Conservation (phyloP, 2,329 filamentous ascomycete genomes). For the Xylaria polymorpha region DNA sequence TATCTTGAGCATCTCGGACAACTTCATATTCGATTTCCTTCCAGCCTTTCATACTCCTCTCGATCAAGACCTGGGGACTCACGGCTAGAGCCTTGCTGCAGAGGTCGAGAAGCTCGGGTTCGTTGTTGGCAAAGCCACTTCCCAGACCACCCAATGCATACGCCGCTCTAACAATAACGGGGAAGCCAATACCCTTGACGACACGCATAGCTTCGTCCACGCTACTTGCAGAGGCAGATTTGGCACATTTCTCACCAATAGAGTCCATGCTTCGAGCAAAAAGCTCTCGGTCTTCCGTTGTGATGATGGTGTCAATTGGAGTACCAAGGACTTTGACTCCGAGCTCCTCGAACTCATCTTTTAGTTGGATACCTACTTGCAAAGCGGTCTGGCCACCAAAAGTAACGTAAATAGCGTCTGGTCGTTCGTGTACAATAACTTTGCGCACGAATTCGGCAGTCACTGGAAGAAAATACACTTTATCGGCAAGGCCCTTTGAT, state of each 20-base stretch:
- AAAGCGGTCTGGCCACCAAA: constrained; percentile 98
- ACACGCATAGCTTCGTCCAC: constrained; percentile 89
- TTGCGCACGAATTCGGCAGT: constrained; percentile 98
- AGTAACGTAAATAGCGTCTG: constrained; percentile 96
- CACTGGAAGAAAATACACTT: constrained; percentile 98
- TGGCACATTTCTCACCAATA: constrained; percentile 97
- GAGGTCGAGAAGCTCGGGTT: constrained; percentile 82
- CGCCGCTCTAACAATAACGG: constrained; percentile 95
- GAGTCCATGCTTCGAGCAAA: constrained; percentile 99
- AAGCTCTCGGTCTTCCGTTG: constrained; percentile 95
- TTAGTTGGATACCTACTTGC: constrained; percentile 96
- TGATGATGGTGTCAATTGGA: constrained; percentile 97
- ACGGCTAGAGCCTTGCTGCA: constrained; percentile 96
- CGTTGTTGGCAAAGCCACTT: constrained; percentile 93
- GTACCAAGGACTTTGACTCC: constrained; percentile 96
- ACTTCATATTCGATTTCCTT: constrained; percentile 99
- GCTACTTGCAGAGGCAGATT: constrained; percentile 91
- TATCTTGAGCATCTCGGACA: constrained; percentile 92
- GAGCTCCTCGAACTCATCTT: constrained; percentile 93
- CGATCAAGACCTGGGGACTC: constrained; percentile 94
- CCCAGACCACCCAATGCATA: constrained; percentile 96
- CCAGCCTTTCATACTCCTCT: constrained; percentile 99
- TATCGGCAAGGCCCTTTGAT: constrained; percentile 96
- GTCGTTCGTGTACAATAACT: constrained; percentile 93
- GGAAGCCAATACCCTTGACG: constrained; percentile 92